Conservation (phyloP, 139 green algal genomes). For the Tetradesmus lagerheimii region DNA sequence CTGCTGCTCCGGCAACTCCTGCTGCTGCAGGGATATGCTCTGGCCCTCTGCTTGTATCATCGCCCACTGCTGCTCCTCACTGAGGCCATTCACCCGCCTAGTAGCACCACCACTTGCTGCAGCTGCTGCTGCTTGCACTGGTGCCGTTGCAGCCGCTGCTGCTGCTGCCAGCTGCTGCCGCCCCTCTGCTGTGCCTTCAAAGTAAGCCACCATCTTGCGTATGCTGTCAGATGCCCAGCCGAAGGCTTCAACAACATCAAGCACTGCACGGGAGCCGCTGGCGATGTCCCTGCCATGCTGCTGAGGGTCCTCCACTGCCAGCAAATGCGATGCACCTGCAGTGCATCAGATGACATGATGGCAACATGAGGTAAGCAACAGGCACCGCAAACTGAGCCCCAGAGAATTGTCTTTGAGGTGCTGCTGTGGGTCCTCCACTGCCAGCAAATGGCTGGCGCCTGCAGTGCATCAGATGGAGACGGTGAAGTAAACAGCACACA, state of each 20-base stretch:
- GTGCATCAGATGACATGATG: not conserved
- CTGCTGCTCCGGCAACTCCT: constrained; percentile 17
- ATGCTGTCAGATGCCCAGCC: constrained; percentile 2
- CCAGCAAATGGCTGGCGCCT: not conserved
- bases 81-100: not conserved
- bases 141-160: not conserved
- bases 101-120: not conserved
- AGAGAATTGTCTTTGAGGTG: constrained; percentile 18
- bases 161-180: constrained; percentile 10
- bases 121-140: not conserved
- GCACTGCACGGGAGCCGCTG: not conserved
- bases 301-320: constrained; percentile 39
- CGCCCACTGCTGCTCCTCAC: constrained; percentile 29
- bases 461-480: not conserved
- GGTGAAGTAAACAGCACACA: not conserved
- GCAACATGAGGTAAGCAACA: no score
- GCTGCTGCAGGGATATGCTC: constrained; percentile 7
- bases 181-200: not conserved
- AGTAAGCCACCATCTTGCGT: not conserved
- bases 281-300: constrained; percentile 37
- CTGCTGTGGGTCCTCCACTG: constrained; percentile 40
- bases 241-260: not conserved
- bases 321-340: not conserved
- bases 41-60: constrained; percentile 43
- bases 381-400: no score